Conservation (phyloP, 441 rosid species). For the Isatis lusitanica region DNA sequence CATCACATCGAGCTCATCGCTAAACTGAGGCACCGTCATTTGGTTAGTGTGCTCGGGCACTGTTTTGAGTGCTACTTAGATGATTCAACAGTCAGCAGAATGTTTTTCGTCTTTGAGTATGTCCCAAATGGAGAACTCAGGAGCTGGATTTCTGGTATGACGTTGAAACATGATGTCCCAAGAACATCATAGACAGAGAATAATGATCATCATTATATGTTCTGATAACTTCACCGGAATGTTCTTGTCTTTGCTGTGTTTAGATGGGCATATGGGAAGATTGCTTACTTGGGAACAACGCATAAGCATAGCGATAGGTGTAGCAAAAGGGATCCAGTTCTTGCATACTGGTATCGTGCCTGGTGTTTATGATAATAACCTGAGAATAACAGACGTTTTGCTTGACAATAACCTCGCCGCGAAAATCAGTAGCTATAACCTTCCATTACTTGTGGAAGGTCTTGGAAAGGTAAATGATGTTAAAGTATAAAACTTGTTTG, state of each 20-base stretch:
- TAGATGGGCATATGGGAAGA: constrained; percentile 49
- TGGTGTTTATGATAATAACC: constrained; percentile 71
- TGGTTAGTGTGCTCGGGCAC: constrained; percentile 91
- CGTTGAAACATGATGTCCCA: constrained; percentile 3
- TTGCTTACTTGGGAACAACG: constrained; percentile 79
- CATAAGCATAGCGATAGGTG: constrained; percentile 74
- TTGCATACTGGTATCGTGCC: constrained; percentile 93
- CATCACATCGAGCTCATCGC: constrained; percentile 85
- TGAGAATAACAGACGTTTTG: constrained; percentile 78
- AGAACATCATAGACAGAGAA: background rate
- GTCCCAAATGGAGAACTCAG: constrained; percentile 86
- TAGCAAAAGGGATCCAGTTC: constrained; percentile 89
- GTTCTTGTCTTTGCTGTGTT: constrained; percentile 14
- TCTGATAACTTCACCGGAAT: background rate
- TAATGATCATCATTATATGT: background rate
- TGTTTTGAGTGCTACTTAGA: constrained; percentile 91
- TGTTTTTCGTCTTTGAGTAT: constrained; percentile 81
- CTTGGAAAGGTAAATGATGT: constrained; percentile 53
- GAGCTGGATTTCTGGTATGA: constrained; percentile 85
- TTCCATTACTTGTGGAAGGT: constrained; percentile 71
- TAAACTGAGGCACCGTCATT: constrained; percentile 82
- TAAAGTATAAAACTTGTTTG: background rate
- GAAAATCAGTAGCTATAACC: constrained; percentile 84
- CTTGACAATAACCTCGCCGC: constrained; percentile 79
- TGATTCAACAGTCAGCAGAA: constrained; percentile 90